Evolutionary conservation across 768 basidiomycete genomes (phyloP).

Genomic region (Trametes cubensis): DNA sequence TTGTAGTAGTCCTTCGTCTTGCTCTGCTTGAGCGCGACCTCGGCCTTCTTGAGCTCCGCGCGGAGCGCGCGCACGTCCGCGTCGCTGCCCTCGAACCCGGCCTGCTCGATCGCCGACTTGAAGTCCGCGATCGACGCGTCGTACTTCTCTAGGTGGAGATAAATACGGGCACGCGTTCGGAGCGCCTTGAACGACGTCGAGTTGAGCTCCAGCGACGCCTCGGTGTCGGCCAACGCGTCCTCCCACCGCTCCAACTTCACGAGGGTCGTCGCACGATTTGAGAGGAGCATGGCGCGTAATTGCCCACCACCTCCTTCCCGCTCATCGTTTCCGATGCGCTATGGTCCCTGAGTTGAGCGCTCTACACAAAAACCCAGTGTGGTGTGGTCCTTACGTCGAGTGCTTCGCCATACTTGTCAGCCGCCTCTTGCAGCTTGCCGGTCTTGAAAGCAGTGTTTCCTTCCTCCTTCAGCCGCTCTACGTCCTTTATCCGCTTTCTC

Average conservation of each 20-base stretch:
- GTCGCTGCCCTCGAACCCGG: constrained; percentile 62
- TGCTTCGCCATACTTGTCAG: constrained; percentile 69
- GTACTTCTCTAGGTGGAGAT: constrained; percentile 73
- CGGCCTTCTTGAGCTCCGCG: constrained; percentile 76
- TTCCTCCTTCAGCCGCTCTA: constrained; percentile 83
- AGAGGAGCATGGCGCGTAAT: constrained; percentile 77
- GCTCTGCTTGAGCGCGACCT: constrained; percentile 79
- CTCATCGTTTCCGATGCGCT: constrained; percentile 67
- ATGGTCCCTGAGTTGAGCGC: not conserved
- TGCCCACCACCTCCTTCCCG: constrained; percentile 81
- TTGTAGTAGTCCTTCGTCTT: constrained; percentile 92
- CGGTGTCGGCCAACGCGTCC: constrained; percentile 73
- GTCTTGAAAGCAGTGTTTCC: constrained; percentile 78
- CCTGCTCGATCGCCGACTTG: constrained; percentile 76
- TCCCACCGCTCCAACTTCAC: constrained; percentile 71
- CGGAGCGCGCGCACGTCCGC: constrained; percentile 64
- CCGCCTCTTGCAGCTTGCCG: constrained; percentile 60
- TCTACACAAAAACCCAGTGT: not conserved
- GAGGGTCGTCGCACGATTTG: constrained; percentile 82
- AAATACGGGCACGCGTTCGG: constrained; percentile 81
- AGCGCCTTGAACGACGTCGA: constrained; percentile 81
- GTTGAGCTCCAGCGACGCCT: constrained; percentile 62
- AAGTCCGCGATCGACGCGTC: constrained; percentile 76
- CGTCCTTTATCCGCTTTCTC: constrained; percentile 78
- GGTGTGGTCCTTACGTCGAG: constrained; percentile 55